These are phyloP conservation scores for Cryptosporidium ubiquitum DNA, from an alignment of 169 alveolate genomes.

Conservation along the genomic window DNA sequence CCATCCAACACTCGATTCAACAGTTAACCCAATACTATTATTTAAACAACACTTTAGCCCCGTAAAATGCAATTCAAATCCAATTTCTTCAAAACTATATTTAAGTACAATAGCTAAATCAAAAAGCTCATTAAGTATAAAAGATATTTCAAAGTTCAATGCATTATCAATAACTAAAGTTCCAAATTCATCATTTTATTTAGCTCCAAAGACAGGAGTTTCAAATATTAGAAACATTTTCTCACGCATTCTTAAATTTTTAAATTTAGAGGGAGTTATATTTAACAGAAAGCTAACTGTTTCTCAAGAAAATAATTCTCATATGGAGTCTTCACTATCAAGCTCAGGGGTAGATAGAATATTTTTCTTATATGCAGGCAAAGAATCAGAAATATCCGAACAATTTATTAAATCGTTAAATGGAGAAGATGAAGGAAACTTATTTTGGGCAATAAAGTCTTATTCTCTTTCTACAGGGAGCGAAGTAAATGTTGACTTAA, in stretches of 20 bases:
- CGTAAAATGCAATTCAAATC: conserved; percentile 52
- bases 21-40: conserved; percentile 41
- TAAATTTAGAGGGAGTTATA: not conserved
- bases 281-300: not conserved
- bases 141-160: conserved; percentile 37
- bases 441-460: conserved; percentile 48
- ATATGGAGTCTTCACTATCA: conserved; percentile 19
- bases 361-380: conserved; percentile 53
- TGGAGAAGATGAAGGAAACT: conserved; percentile 38
- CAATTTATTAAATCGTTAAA: conserved; percentile 30
- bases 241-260: not conserved
- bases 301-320: not conserved
- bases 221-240: not conserved
- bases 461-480: conserved; percentile 26
- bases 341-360: conserved; percentile 38
- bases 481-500: conserved; percentile 19
- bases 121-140: conserved; percentile 7
- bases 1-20: conserved; percentile 31
- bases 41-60: conserved; percentile 44
- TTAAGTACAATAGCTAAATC: conserved; percentile 15
- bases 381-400: conserved; percentile 13
- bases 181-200: not conserved
- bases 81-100: conserved; percentile 14
- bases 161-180: not conserved
- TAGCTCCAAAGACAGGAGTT: not conserved